phyloP scores from a whole-genome alignment of 345 rosid species.

The Linum tenue region DNA sequence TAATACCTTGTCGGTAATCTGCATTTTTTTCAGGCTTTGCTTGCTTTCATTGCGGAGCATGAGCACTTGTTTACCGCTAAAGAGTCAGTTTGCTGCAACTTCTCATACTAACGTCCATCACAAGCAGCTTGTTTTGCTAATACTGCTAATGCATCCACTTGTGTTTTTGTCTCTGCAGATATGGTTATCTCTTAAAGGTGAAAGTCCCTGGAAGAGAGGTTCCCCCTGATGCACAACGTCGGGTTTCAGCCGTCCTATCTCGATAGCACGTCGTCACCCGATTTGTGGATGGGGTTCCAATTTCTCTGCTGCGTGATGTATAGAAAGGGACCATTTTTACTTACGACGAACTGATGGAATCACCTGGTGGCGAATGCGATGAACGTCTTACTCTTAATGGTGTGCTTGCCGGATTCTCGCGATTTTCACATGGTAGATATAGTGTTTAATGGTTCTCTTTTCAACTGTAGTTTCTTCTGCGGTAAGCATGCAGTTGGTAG shows the following conservation, averaged over 20 bases:
- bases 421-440: no score
- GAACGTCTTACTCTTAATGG: no score
- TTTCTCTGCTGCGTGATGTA: no score
- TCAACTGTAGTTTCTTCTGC: no score
- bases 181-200: conserved; percentile 63
- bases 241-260: conserved; percentile 52
- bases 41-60: conserved; percentile 79
- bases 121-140: background rate
- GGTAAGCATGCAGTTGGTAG: no score
- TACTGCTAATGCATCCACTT: background rate
- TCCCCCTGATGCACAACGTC: conserved; percentile 65
- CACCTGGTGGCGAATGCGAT: no score
- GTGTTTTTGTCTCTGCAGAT: conserved; percentile 35
- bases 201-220: conserved; percentile 84
- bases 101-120: background rate
- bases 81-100: conserved; percentile 47
- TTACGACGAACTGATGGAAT: no score
- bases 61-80: conserved; percentile 47
- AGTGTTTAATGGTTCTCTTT: no score
- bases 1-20: background rate
- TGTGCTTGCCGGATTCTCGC: no score
- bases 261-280: conserved; percentile 19
- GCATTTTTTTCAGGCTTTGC: conserved; percentile 53
- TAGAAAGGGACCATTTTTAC: no score
- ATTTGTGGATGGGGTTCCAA: no score